Conservation (phyloP, 2,329 filamentous ascomycete genomes). For the Fusarium hainanense region DNA sequence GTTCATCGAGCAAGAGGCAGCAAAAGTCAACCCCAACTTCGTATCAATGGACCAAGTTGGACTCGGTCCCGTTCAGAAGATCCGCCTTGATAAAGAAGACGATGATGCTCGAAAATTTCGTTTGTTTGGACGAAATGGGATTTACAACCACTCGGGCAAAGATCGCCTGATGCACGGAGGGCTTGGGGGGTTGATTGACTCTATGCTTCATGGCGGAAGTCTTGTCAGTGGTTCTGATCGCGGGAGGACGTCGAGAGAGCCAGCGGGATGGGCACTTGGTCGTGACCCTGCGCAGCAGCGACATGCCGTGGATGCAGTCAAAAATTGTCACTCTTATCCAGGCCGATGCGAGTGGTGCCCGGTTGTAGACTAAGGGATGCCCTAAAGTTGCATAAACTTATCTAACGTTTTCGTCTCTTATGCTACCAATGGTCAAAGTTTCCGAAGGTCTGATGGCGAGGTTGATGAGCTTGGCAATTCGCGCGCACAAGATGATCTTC, state of each 20-base stretch:
- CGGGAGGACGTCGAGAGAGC: background rate
- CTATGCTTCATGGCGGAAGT: background rate
- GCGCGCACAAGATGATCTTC: too few species aligned
- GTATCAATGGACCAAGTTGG: background rate
- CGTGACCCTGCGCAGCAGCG: background rate
- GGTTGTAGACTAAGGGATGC: background rate
- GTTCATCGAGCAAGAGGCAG: background rate
- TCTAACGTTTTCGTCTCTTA: background rate
- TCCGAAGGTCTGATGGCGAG: too few species aligned
- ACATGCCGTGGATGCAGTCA: background rate
- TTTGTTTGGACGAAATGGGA: background rate
- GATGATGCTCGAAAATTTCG: background rate
- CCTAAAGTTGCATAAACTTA: background rate
- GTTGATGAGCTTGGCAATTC: too few species aligned
- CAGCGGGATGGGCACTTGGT: background rate
- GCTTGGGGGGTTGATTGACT: background rate
- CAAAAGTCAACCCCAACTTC: background rate
- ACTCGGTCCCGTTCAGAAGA: background rate
- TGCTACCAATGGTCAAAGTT: background rate
- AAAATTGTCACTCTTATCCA: background rate
- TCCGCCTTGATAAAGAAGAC: background rate
- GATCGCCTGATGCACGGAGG: constrained; percentile 1
- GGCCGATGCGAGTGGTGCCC: background rate
- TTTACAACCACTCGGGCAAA: background rate
- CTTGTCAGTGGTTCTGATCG: background rate